Evolutionary conservation across 768 basidiomycete species (phyloP), one percentile per base, ranked within the genome.

Genomic region (Calocera viscosa): DNA sequence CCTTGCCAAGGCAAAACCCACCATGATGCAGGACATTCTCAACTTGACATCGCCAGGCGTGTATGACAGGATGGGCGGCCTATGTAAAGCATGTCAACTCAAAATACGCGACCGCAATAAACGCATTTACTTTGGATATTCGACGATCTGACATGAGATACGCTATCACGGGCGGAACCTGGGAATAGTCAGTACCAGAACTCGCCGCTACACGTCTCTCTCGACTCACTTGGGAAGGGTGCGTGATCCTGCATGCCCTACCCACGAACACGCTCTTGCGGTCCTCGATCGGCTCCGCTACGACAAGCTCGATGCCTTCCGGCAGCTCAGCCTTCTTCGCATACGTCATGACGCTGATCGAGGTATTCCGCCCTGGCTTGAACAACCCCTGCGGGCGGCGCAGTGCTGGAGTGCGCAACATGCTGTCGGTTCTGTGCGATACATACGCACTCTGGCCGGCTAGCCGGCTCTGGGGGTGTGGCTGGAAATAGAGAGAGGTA

Each of bases 181-280:
- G 69, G 26, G 63, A 47, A 65, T 71, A 40, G 35, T 65, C 67
- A 73, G 65, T 66, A 70, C 26, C 40, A 63, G 2, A 70, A 47
- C 43, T 63, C 64, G 7, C 74, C 73, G 0, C 71, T 73, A 32
- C 76, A 72, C 1, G 75, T 75, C 63, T 73, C 74, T 10, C 73
- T 74, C 17, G 71, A n/a, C 71, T 60, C 73, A 89, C 91, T 80
- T 93, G 84, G 3, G 84, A 82, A 0, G 90, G 89, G 75, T 91
- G 81, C 5, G 84, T 83, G 72, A 95, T 87, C 49, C 78, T 79
- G 74, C 91, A 91, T 0, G 92, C 91, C 24, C 92, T 83, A 10
- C 93, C 94, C 8, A 95, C 80, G 72, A 97, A 96, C 0, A 81
- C 80, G 69, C 89, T 91, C 74, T 89, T 94, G 30, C 93, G 81